These are phyloP conservation scores for Elongisporangium senticosum DNA, from an alignment of 352 stramenopile species.

Conservation along the genomic window DNA sequence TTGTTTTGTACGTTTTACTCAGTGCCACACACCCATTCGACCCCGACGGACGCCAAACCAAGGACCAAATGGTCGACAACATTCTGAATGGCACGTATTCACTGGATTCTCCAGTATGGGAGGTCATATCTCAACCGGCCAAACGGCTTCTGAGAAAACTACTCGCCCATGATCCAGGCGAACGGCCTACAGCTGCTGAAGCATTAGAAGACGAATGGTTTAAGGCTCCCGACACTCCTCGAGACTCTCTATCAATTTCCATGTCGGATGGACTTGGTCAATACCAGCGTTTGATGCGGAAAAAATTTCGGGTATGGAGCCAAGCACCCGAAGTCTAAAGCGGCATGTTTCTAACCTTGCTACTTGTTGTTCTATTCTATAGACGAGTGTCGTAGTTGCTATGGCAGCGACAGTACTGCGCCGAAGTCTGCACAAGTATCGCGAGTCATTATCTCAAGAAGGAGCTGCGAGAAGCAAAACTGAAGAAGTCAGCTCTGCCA, in stretches of 20 bases:
- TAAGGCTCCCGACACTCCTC: constrained; percentile 31
- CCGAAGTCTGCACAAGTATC: constrained; percentile 38
- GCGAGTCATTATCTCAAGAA: constrained; percentile 10
- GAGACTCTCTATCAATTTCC: constrained; percentile 39
- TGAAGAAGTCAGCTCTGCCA: neutral
- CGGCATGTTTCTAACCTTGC: constrained; percentile 1
- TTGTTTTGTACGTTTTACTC: constrained; percentile 88
- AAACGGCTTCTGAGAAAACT: constrained; percentile 39
- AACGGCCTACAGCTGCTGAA: constrained; percentile 25
- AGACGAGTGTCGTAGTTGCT: constrained; percentile 55
- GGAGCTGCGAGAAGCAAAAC: neutral
- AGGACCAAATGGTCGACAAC: constrained; percentile 67
- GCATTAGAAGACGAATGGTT: constrained; percentile 52
- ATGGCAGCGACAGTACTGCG: constrained; percentile 51
- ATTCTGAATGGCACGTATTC: constrained; percentile 40
- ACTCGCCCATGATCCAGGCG: constrained; percentile 20
- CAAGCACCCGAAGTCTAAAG: neutral
- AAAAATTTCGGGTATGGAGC: constrained; percentile 50
- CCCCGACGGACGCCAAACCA: constrained; percentile 52
- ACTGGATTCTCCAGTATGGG: constrained; percentile 37
- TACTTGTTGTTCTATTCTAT: neutral
- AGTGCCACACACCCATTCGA: constrained; percentile 77
- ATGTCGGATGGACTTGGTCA: constrained; percentile 38
- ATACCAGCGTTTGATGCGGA: constrained; percentile 56
- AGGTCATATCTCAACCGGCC: constrained; percentile 39